A percentile compares a stretch with the other conserved stretches of the same genome.
phyloP scores from a whole-genome alignment of 2,329 filamentous ascomycete genomes.

The Alternaria burnsii region DNA sequence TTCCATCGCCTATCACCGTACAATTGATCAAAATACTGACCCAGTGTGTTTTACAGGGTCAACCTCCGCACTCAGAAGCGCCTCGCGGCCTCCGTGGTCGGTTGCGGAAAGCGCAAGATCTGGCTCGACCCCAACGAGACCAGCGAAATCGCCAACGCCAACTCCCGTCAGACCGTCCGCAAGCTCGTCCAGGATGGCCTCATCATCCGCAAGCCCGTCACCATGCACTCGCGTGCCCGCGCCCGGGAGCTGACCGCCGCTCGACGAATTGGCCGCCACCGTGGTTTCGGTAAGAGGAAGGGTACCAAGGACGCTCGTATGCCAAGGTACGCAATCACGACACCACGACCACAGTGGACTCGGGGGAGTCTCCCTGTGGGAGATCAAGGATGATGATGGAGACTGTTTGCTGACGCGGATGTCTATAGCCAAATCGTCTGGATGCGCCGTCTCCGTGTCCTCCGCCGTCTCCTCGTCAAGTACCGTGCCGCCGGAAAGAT shows the following conservation, averaged over 20 bases:
- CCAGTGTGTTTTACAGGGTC: conserved; percentile 72
- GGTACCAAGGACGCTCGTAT: conserved; percentile 99
- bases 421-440: conserved; percentile 86
- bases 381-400: conserved; percentile 19
- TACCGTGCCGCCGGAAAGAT: conserved; percentile 99
- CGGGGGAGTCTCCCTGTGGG: conserved; percentile 8
- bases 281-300: conserved; percentile 99
- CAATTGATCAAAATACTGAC: conserved; percentile 42
- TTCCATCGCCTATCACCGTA: conserved; percentile 28
- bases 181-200: conserved; percentile 99
- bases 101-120: conserved; percentile 99
- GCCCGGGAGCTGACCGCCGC: conserved; percentile 94
- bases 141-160: conserved; percentile 99
- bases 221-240: conserved; percentile 98
- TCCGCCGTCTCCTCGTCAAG: conserved; percentile 98
- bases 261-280: conserved; percentile 94
- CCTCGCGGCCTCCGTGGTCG: conserved; percentile 97
- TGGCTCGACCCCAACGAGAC: conserved; percentile 99
- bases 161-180: conserved; percentile 99
- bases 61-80: conserved; percentile 99
- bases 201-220: conserved; percentile 99
- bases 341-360: conserved; percentile 22
- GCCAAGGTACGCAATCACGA: conserved; percentile 76
- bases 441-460: conserved; percentile 99
- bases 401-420: conserved; percentile 43